Evolutionary conservation across 129 eudicot genomes (phyloP), one percentile per base, ranked within the genome.

Genomic region (Ambrosia artemisiifolia): DNA sequence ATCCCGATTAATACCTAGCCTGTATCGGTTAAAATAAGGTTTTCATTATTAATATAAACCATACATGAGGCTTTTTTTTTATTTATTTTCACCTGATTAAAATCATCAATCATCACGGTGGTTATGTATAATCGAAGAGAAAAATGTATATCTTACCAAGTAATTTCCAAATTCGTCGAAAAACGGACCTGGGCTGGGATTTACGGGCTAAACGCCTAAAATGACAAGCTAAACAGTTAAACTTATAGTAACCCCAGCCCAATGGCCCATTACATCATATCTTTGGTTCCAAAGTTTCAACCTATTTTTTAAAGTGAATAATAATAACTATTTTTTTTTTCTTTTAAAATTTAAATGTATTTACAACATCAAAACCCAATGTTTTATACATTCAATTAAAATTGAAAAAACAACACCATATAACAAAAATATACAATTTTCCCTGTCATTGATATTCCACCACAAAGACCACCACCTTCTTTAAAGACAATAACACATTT

Each of bases 401-500:
- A 51, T 4, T 10, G 16, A 11, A 17, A 53, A 60, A n/a, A n/a
- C 7, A 72, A 72, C 11, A 16, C 44, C 44, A 14, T n/a, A 42
- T 1, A 30, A 24, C 11, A 24, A 8, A 40, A 18, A 28, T 24
- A 43, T 67, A 67, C 30, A 63, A 71, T 78, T 78, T 71, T 43
- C 82, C 82, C 77, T 64, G 50, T 76, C 67, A 72, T 63, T 71
- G 65, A 62, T 53, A 77, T 70, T 59, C 72, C 77, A 78, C 30
- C 59, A 66, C 38, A 46, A 71, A 35, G 38, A 36, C 66, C 40
- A 11, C 42, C 71, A 77, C 71, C 81, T 54, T 54, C 40, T 71
- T 55, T 67, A 35, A 18, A 24, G 28, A 24, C 53, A 18, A 49
- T 24, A 69, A 61, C 47, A 40, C 33, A 63, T 42, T 54, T 66